These are phyloP conservation scores for Arabidopsis hybrid DNA, from an alignment of 441 rosid species.

Conservation along the genomic window DNA sequence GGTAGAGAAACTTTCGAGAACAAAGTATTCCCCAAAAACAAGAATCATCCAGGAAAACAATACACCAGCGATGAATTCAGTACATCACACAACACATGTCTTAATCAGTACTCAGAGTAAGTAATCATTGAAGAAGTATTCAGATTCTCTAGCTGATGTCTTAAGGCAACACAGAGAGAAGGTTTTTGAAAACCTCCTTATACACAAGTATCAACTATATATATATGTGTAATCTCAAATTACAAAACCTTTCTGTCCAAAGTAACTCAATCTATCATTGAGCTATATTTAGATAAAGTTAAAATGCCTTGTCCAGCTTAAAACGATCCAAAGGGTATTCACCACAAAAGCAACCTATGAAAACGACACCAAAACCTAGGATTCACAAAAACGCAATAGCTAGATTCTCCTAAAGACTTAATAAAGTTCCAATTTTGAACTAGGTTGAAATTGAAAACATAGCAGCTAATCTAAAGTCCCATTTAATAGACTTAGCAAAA, in stretches of 20 bases:
- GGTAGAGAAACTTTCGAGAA: not conserved
- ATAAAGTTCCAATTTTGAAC: constrained; percentile 1
- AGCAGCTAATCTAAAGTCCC: constrained; percentile 10
- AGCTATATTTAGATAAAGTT: constrained; percentile 18
- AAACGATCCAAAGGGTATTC: not conserved
- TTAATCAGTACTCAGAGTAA: constrained; percentile 1
- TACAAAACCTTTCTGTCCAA: constrained; percentile 5
- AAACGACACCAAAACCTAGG: constrained; percentile 29
- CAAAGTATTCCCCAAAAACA: not conserved
- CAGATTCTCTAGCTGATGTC: not conserved
- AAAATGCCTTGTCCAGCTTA: not conserved
- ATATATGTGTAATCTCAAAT: constrained; percentile 17
- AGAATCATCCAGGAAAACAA: not conserved
- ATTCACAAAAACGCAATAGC: not conserved
- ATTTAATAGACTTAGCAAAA: not conserved
- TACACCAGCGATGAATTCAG: not conserved
- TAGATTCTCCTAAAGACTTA: not conserved
- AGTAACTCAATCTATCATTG: constrained; percentile 17
- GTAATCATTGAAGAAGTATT: not conserved
- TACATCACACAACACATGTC: not conserved
- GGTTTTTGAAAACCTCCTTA: not conserved
- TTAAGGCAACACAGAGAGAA: not conserved
- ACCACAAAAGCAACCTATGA: not conserved
- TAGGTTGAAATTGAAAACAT: constrained; percentile 23
- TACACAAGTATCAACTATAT: constrained; percentile 18